A percentile compares a stretch with the other conserved stretches of the same genome.
These are phyloP conservation scores for Leccinum griseonigrum DNA, from an alignment of 1,284 basidiomycete genomes.

Conservation along the genomic window DNA sequence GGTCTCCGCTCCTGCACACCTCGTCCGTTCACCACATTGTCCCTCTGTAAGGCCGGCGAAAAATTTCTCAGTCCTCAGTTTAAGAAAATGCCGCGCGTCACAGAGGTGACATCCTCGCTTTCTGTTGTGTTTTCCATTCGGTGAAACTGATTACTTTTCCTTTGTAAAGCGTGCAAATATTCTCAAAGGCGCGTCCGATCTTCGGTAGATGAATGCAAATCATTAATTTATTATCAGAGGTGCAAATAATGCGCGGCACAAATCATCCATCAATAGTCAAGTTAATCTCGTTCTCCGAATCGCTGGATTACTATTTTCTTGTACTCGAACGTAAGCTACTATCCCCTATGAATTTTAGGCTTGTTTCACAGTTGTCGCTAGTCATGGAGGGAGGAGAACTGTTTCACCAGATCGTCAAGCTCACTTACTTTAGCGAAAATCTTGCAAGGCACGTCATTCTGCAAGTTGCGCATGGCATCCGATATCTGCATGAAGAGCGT, in stretches of 20 bases:
- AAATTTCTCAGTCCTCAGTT: constrained; percentile 91
- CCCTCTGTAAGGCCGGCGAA: constrained; percentile 72
- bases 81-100: constrained; percentile 94
- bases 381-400: constrained; percentile 98
- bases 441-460: constrained; percentile 95
- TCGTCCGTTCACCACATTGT: constrained; percentile 22
- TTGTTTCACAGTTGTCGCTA: constrained; percentile 32
- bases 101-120: constrained; percentile 72
- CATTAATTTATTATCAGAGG: constrained; percentile 57
- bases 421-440: constrained; percentile 98
- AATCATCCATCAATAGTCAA: constrained; percentile 91
- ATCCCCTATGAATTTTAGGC: background rate
- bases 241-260: constrained; percentile 98
- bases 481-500: constrained; percentile 96
- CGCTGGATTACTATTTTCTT: constrained; percentile 91
- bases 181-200: constrained; percentile 69
- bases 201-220: background rate
- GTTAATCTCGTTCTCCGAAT: constrained; percentile 87
- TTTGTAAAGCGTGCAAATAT: constrained; percentile 88
- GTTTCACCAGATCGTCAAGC: constrained; percentile 99
- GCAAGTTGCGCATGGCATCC: constrained; percentile 94
- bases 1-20: constrained; percentile 17
- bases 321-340: constrained; percentile 79
- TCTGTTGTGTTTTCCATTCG: constrained; percentile 22
- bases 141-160: constrained; percentile 18